Evolutionary conservation across 2,329 filamentous ascomycete genomes (phyloP).

Genomic region (Trichoderma aggressivum): DNA sequence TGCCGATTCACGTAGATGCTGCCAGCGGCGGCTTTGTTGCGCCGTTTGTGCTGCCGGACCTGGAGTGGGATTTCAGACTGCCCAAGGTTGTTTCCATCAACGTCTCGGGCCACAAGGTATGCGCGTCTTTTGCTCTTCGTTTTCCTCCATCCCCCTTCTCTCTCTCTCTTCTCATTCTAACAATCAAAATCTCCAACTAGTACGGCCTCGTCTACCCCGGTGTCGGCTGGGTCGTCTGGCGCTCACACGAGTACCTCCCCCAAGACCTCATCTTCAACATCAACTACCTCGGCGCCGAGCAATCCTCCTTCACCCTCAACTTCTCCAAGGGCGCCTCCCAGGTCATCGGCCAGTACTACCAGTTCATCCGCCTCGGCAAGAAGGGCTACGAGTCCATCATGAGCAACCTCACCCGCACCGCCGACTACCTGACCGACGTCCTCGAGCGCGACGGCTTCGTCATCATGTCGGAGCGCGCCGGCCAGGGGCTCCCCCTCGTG

Average conservation of each 20-base stretch:
- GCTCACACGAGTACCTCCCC: slow-evolving; percentile 76
- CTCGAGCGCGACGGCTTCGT: slow-evolving; percentile 76
- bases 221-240: slow-evolving; percentile 92
- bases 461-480: slow-evolving; percentile 79
- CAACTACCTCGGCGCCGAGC: slow-evolving; percentile 95
- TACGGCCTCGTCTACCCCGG: slow-evolving; percentile 76
- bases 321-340: slow-evolving; percentile 95
- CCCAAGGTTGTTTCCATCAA: slow-evolving; percentile 91
- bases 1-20: slow-evolving; percentile 90
- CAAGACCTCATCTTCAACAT: slow-evolving; percentile 97
- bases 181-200: slow-evolving; percentile 27
- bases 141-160: too few species aligned
- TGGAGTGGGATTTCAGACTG: slow-evolving; percentile 90
- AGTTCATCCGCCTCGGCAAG: slow-evolving; percentile 91
- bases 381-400: slow-evolving; percentile 90
- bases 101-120: slow-evolving; percentile 81
- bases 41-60: slow-evolving; percentile 79
- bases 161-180: not conserved
- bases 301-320: slow-evolving; percentile 94
- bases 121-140: slow-evolving; percentile 1
- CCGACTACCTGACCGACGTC: slow-evolving; percentile 77
- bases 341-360: slow-evolving; percentile 96
- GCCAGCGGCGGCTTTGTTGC: slow-evolving; percentile 90
- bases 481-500: slow-evolving; percentile 80
- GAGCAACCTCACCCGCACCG: slow-evolving; percentile 84